Conservation (phyloP, 306 rosid species). For the Canavalia ensiformis region DNA sequence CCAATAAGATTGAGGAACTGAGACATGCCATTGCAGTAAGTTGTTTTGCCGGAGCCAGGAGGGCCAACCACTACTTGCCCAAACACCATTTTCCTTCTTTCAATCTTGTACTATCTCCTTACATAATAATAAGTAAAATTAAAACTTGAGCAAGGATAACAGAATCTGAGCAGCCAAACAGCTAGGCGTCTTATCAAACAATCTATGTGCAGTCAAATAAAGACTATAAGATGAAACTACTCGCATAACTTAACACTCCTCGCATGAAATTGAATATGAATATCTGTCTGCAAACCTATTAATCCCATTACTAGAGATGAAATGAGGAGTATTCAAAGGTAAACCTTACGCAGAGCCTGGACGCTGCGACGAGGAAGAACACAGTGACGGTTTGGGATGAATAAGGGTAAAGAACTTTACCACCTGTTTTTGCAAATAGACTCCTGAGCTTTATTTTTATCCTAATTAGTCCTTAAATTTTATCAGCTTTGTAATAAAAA, state of each 20-base stretch:
- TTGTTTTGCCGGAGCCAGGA: constrained; percentile 99
- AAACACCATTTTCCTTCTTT: constrained; percentile 51
- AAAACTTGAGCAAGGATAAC: background rate
- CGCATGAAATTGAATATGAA: background rate
- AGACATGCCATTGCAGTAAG: constrained; percentile 99
- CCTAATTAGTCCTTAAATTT: no score
- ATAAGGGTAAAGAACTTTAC: no score
- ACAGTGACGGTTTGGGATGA: no score
- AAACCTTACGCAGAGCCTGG: no score
- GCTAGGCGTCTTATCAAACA: constrained; percentile 12
- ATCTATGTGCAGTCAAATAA: background rate
- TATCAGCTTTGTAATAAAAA: background rate
- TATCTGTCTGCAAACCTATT: no score
- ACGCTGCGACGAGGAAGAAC: no score
- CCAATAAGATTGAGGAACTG: constrained; percentile 91
- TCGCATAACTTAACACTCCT: background rate
- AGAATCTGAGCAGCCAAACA: background rate
- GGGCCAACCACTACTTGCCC: constrained; percentile 94
- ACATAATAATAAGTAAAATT: background rate
- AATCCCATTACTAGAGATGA: no score
- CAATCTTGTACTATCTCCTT: constrained; percentile 3
- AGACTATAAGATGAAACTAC: background rate
- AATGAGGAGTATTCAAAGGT: no score
- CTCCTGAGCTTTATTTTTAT: no score
- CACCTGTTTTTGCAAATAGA: no score